Percentiles rank a stretch among this genome's conserved stretches.
Evolutionary conservation across 208 protist genomes (phyloP).

Genomic region (Acanthamoeba royreba): DNA sequence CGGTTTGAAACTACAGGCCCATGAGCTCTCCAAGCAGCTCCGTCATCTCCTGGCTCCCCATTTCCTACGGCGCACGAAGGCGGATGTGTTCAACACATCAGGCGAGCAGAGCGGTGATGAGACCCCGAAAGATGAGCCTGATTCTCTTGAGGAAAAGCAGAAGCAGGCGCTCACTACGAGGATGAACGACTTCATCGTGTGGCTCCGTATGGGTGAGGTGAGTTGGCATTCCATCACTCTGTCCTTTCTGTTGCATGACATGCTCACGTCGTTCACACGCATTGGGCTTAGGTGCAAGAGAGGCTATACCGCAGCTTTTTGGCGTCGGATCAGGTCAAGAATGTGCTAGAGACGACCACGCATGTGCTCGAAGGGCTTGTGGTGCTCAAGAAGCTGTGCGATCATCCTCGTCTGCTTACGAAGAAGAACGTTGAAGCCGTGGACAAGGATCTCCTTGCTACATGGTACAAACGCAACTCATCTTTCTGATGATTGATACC

Average conservation of each 20-base stretch:
- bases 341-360: background rate
- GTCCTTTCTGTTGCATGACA: too few species aligned
- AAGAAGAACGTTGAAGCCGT: background rate
- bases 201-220: background rate
- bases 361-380: slow-evolving; percentile 18
- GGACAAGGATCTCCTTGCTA: background rate
- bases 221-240: background rate
- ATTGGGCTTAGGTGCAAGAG: background rate
- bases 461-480: background rate
- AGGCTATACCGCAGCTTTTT: slow-evolving; percentile 34
- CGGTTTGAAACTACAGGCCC: background rate
- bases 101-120: background rate
- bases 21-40: slow-evolving; percentile 22
- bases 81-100: slow-evolving; percentile 33
- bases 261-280: too few species aligned
- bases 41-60: slow-evolving; percentile 39
- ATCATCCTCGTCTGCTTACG: background rate
- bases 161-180: background rate
- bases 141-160: background rate
- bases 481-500: background rate
- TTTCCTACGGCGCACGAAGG: slow-evolving; percentile 45
- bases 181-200: slow-evolving; percentile 55
- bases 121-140: background rate
- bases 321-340: slow-evolving; percentile 27
- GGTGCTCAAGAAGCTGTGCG: slow-evolving; percentile 42